Percentiles rank a stretch among this genome's conserved stretches.
Evolutionary conservation across 805 yeast genomes (phyloP).

Genomic region (Priceomyces haplophilus): DNA sequence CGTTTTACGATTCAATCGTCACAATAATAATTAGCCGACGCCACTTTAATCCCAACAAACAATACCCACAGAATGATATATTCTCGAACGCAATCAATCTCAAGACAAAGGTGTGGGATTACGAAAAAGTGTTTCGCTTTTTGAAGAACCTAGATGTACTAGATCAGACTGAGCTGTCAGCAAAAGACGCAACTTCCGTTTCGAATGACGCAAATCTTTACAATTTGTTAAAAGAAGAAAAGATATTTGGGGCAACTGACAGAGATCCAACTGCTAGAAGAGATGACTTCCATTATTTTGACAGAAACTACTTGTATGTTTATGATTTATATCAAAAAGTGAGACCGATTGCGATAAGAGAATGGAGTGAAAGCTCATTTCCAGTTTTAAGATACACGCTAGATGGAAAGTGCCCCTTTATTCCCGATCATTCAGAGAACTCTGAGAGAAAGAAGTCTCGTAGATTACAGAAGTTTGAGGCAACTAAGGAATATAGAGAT

Average conservation of each 20-base stretch:
- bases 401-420: constrained; percentile 80
- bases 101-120: constrained; percentile 81
- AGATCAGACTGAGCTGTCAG: constrained; percentile 24
- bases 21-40: constrained; percentile 80
- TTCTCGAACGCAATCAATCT: constrained; percentile 58
- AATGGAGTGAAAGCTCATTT: constrained; percentile 58
- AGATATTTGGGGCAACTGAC: constrained; percentile 80
- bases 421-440: constrained; percentile 52
- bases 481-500: constrained; percentile 41
- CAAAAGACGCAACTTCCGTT: constrained; percentile 4
- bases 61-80: constrained; percentile 56
- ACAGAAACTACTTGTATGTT: constrained; percentile 65
- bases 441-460: constrained; percentile 39
- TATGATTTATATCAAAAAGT: constrained; percentile 76
- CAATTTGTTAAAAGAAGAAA: constrained; percentile 76
- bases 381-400: constrained; percentile 63
- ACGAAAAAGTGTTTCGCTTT: constrained; percentile 80
- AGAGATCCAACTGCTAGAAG: constrained; percentile 82
- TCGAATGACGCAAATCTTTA: constrained; percentile 16
- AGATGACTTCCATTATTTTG: constrained; percentile 81
- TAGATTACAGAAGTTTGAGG: constrained; percentile 38
- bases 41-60: constrained; percentile 35
- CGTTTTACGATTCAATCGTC: constrained; percentile 50
- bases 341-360: constrained; percentile 78
- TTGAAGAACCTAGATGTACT: constrained; percentile 55